Conservation (phyloP, 805 yeast genomes). For the Millerozyma acaciae region DNA sequence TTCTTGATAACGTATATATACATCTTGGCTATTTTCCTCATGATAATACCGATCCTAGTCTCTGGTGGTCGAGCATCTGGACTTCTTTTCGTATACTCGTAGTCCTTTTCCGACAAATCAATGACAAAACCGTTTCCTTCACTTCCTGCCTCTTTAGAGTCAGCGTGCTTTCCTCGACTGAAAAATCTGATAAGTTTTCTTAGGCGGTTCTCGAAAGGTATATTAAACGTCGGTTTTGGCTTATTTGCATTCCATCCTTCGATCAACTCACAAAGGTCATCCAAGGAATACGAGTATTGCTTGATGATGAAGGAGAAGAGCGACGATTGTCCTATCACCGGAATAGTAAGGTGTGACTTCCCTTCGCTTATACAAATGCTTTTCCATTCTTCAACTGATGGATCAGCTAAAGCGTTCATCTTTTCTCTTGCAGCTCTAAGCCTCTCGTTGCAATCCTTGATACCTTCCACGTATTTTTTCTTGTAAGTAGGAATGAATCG, state of each 20-base stretch:
- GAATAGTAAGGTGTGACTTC: slow-evolving; percentile 2
- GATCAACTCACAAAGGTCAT: slow-evolving; percentile 1
- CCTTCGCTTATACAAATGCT: slow-evolving; percentile 2
- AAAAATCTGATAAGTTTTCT: not conserved
- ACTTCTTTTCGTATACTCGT: slow-evolving; percentile 16
- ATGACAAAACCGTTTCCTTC: no score
- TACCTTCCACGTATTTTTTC: slow-evolving; percentile 11
- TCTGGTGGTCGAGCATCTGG: slow-evolving; percentile 28
- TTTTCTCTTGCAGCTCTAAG: slow-evolving; percentile 10
- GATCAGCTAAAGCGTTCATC: slow-evolving; percentile 7
- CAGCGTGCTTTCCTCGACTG: not conserved
- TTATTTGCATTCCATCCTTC: slow-evolving; percentile 1
- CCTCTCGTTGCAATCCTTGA: slow-evolving; percentile 12
- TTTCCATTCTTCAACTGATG: slow-evolving; percentile 3
- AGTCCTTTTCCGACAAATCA: no score
- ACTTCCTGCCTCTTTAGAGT: not conserved
- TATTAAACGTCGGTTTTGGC: not conserved
- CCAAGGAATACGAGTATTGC: slow-evolving; percentile 1
- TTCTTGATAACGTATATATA: slow-evolving; percentile 17
- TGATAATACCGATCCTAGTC: slow-evolving; percentile 18
- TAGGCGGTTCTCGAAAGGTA: slow-evolving; percentile 1
- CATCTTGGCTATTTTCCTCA: slow-evolving; percentile 12
- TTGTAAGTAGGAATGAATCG: slow-evolving; percentile 11
- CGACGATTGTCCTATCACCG: slow-evolving; percentile 4
- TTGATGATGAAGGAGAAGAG: slow-evolving; percentile 2